These are phyloP conservation scores for Podospora anserina DNA, from an alignment of 495 filamentous ascomycete species.

Conservation along the genomic window DNA sequence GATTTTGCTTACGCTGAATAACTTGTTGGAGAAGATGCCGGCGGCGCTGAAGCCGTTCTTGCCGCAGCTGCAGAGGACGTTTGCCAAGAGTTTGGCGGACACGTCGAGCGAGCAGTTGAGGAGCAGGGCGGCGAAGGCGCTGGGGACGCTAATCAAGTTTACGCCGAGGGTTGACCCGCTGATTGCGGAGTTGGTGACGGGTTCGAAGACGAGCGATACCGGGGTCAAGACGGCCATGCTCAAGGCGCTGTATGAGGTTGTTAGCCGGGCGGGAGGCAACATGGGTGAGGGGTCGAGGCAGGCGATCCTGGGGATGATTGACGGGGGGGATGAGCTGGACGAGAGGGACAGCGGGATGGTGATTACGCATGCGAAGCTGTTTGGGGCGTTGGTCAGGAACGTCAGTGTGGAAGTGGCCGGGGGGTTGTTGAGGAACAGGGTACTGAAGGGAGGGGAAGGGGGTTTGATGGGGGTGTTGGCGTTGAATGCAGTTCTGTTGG, in stretches of 20 bases:
- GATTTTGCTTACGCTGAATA: conserved; percentile 90
- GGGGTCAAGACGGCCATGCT: conserved; percentile 96
- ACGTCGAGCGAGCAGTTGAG: conserved; percentile 85
- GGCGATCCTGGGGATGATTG: conserved; percentile 80
- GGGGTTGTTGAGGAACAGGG: conserved; percentile 74
- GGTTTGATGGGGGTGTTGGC: conserved; percentile 68
- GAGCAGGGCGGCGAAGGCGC: conserved; percentile 86
- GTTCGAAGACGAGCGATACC: conserved; percentile 81
- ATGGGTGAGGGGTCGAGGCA: conserved; percentile 88
- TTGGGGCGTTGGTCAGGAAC: conserved; percentile 84
- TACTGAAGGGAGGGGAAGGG: conserved; percentile 62
- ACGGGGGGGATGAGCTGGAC: conserved; percentile 59
- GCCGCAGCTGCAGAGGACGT: conserved; percentile 92
- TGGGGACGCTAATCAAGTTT: conserved; percentile 93
- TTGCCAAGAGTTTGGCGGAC: conserved; percentile 92
- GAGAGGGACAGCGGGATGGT: conserved; percentile 71
- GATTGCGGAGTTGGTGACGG: conserved; percentile 78
- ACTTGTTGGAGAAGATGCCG: conserved; percentile 94
- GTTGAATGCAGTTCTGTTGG: conserved; percentile 81
- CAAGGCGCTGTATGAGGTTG: conserved; percentile 92
- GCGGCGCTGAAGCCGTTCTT: conserved; percentile 93
- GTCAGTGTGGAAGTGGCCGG: conserved; percentile 63
- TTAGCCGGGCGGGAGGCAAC: conserved; percentile 87
- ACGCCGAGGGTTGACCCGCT: conserved; percentile 94
- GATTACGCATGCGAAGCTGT: conserved; percentile 82